Percentiles rank a stretch among this genome's conserved stretches.
Evolutionary conservation across 192 early-diverging fungal genomes (phyloP).

Genomic region (Umbelopsis ramanniana): DNA sequence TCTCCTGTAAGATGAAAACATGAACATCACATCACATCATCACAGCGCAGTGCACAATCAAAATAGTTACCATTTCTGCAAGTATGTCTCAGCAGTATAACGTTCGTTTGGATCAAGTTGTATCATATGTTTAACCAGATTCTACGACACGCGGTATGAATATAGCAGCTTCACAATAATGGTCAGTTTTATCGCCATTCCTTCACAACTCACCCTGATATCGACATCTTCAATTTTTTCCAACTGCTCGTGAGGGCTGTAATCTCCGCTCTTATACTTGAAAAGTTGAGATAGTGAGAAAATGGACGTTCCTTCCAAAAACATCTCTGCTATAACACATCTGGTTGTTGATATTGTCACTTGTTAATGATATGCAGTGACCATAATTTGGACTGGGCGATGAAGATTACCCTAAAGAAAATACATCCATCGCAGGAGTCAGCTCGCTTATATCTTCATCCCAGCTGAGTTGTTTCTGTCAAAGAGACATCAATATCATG

Average conservation of each 20-base stretch:
- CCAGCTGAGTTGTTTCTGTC: constrained; percentile 39
- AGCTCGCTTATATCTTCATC: constrained; percentile 49
- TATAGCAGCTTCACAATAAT: too few relatives aligned
- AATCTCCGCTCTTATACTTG: constrained; percentile 83
- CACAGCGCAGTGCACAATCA: not conserved
- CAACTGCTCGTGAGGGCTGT: constrained; percentile 68
- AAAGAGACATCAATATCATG: not conserved
- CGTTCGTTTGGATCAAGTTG: constrained; percentile 79
- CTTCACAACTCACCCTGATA: constrained; percentile 57
- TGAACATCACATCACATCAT: not conserved
- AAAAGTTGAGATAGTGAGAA: constrained; percentile 93
- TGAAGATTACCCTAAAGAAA: constrained; percentile 77
- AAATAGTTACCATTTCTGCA: constrained; percentile 67
- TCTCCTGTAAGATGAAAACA: constrained; percentile 46
- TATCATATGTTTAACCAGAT: constrained; percentile 87
- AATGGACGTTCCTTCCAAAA: constrained; percentile 89
- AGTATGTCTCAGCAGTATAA: constrained; percentile 74
- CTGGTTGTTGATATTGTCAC: constrained; percentile 23
- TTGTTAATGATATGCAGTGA: not conserved
- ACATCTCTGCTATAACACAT: constrained; percentile 91
- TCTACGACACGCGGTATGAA: constrained; percentile 33
- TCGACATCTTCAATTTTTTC: constrained; percentile 84
- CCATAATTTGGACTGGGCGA: not conserved
- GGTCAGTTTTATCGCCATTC: too few relatives aligned
- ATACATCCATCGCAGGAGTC: constrained; percentile 91